A percentile compares a stretch with the other conserved stretches of the same genome.
Conservation (phyloP, 306 rosid species). For the Quercus parvula region DNA sequence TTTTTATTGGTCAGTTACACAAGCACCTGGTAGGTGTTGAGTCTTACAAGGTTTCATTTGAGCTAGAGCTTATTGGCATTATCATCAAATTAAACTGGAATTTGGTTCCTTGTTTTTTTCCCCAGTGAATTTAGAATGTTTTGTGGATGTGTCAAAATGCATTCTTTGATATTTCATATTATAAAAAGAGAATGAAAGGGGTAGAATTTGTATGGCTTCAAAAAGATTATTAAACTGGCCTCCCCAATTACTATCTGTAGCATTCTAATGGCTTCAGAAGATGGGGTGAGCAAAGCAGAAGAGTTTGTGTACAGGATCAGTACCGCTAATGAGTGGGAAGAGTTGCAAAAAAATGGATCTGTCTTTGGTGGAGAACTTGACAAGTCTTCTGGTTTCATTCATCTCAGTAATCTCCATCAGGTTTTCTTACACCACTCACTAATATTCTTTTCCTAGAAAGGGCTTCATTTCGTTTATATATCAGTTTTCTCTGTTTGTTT, state of each 20-base stretch:
- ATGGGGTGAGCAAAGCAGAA: not conserved
- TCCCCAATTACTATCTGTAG: not conserved
- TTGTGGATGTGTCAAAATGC: too few relatives aligned
- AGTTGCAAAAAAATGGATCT: slow-evolving; percentile 49
- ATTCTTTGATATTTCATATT: too few relatives aligned
- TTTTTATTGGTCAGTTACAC: too few relatives aligned
- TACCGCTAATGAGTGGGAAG: slow-evolving; percentile 62
- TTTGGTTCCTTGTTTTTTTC: too few relatives aligned
- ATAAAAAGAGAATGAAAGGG: too few relatives aligned
- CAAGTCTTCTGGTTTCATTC: slow-evolving; percentile 66
- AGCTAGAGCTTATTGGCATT: too few relatives aligned
- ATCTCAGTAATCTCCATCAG: slow-evolving; percentile 81
- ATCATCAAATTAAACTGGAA: too few relatives aligned
- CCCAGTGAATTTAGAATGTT: too few relatives aligned
- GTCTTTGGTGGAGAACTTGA: slow-evolving; percentile 63
- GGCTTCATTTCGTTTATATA: not conserved
- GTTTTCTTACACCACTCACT: slow-evolving; percentile 25
- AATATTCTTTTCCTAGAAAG: not conserved
- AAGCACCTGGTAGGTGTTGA: too few relatives aligned
- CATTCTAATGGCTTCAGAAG: slow-evolving; percentile 27
- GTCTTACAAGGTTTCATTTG: too few relatives aligned
- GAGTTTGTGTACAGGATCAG: slow-evolving; percentile 78
- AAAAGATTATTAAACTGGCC: not conserved
- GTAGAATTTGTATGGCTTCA: too few relatives aligned
- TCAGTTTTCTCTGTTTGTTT: not conserved